These are phyloP conservation scores for Lyophyllum semitale DNA, from an alignment of 768 basidiomycete species.

Conservation along the genomic window DNA sequence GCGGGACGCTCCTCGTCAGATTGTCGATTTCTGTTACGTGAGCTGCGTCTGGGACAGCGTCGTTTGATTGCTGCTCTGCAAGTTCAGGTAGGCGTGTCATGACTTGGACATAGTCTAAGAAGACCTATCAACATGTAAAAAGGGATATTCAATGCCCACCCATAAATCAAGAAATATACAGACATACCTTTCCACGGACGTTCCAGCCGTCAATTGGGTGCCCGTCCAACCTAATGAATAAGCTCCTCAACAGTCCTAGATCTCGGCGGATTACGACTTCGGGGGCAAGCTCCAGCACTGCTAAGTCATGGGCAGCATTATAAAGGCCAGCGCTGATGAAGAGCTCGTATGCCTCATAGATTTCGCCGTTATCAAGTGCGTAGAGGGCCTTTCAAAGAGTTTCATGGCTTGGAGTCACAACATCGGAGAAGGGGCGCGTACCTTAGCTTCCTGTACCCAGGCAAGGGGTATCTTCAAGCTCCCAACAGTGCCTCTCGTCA, in stretches of 20 bases:
- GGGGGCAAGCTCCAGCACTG: slow-evolving; percentile 83
- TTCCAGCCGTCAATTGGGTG: slow-evolving; percentile 75
- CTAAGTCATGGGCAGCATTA: slow-evolving; percentile 79
- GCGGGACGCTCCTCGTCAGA: slow-evolving; percentile 59
- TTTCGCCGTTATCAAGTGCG: slow-evolving; percentile 58
- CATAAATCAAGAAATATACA: slow-evolving; percentile 7
- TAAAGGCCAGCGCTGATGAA: slow-evolving; percentile 72
- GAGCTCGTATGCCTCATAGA: slow-evolving; percentile 76
- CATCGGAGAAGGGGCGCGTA: slow-evolving; percentile 26
- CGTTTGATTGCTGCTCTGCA: slow-evolving; percentile 38
- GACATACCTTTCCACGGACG: slow-evolving; percentile 76
- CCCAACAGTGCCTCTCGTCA: slow-evolving; percentile 67
- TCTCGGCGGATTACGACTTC: slow-evolving; percentile 80
- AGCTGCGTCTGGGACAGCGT: slow-evolving; percentile 44
- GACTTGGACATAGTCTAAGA: slow-evolving; percentile 71
- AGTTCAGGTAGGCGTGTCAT: slow-evolving; percentile 63
- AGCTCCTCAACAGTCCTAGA: slow-evolving; percentile 57
- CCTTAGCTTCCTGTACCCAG: slow-evolving; percentile 94
- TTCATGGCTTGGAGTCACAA: slow-evolving; percentile 4
- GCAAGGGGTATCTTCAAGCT: slow-evolving; percentile 78
- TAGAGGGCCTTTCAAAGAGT: slow-evolving; percentile 57
- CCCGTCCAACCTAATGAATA: slow-evolving; percentile 69
- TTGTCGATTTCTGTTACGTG: slow-evolving; percentile 60
- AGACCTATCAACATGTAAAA: slow-evolving; percentile 43
- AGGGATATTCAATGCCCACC: background rate